These are phyloP conservation scores for Hypoxylon cercidicola DNA, from an alignment of 495 filamentous ascomycete genomes.

Conservation along the genomic window DNA sequence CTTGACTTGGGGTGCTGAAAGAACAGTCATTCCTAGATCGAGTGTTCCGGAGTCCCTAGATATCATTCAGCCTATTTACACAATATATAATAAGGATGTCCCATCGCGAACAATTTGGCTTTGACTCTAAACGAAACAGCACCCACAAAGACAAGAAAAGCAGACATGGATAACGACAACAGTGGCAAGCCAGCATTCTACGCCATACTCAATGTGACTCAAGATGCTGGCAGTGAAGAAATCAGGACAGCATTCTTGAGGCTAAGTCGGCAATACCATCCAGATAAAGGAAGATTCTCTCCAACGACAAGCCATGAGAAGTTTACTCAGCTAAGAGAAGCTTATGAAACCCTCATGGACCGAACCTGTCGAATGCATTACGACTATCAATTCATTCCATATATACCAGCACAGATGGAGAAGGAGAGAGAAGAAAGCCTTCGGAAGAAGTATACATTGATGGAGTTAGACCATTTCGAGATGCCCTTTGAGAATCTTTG, in stretches of 20 bases:
- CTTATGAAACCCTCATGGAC: conserved; percentile 9
- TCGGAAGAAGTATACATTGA: neutral
- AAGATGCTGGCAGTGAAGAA: neutral
- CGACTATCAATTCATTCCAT: conserved; percentile 3
- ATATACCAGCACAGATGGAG: neutral
- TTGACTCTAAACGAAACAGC: neutral
- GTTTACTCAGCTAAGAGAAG: conserved; percentile 16
- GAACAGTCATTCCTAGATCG: no score
- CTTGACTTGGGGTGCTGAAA: no score
- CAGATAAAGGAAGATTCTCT: neutral
- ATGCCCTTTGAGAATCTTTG: neutral
- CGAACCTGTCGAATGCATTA: neutral
- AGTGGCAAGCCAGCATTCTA: conserved; percentile 6
- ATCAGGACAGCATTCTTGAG: conserved; percentile 6
- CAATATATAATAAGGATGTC: neutral
- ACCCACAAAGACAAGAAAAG: neutral
- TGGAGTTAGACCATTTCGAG: neutral
- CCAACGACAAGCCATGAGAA: neutral
- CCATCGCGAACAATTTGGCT: neutral
- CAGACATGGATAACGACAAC: neutral
- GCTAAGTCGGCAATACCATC: conserved; percentile 12
- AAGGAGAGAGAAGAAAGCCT: neutral
- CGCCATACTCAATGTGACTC: conserved; percentile 10
- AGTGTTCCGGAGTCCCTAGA: no score
- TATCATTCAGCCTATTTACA: neutral